A percentile compares a stretch with the other conserved stretches of the same genome.
phyloP scores from a whole-genome alignment of 352 stramenopile species.

The Saprolegnia diclina region DNA sequence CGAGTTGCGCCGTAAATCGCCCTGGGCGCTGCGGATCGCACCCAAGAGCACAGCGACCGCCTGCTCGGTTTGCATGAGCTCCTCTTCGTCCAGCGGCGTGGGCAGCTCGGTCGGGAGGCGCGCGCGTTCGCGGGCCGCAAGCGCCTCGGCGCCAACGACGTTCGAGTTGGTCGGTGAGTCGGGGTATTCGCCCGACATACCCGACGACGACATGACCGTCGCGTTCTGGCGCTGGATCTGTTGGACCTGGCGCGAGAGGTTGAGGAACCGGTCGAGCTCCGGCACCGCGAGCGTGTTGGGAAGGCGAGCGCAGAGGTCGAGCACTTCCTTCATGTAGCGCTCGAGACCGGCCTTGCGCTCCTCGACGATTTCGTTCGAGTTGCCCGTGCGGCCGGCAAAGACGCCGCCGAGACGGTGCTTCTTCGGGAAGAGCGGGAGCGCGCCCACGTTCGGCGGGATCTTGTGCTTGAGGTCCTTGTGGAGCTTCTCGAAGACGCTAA shows the following conservation, averaged over 20 bases:
- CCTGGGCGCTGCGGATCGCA: slow-evolving; percentile 73
- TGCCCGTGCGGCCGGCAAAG: slow-evolving; percentile 79
- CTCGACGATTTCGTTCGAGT: slow-evolving; percentile 81
- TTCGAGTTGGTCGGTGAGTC: slow-evolving; percentile 46
- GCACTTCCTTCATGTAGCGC: slow-evolving; percentile 74
- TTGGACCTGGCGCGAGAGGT: slow-evolving; percentile 79
- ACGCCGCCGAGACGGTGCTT: slow-evolving; percentile 81
- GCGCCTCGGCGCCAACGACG: slow-evolving; percentile 62
- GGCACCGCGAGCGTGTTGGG: slow-evolving; percentile 75
- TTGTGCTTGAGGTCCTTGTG: slow-evolving; percentile 72
- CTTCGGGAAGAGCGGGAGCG: slow-evolving; percentile 63
- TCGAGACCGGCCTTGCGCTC: slow-evolving; percentile 78
- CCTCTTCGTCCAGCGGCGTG: slow-evolving; percentile 79
- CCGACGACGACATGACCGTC: slow-evolving; percentile 33
- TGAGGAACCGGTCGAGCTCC: slow-evolving; percentile 81
- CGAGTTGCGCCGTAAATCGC: slow-evolving; percentile 69
- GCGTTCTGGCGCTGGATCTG: slow-evolving; percentile 63
- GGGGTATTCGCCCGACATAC: slow-evolving; percentile 31
- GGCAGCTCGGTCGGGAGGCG: slow-evolving; percentile 75
- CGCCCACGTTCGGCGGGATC: slow-evolving; percentile 55
- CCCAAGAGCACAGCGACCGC: slow-evolving; percentile 65
- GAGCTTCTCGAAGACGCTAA: slow-evolving; percentile 62
- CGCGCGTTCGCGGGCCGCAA: slow-evolving; percentile 70
- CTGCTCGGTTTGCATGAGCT: slow-evolving; percentile 80
- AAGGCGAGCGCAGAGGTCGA: slow-evolving; percentile 76